Conservation (phyloP, 352 stramenopile species). For the Aphanomyces euteiches region DNA sequence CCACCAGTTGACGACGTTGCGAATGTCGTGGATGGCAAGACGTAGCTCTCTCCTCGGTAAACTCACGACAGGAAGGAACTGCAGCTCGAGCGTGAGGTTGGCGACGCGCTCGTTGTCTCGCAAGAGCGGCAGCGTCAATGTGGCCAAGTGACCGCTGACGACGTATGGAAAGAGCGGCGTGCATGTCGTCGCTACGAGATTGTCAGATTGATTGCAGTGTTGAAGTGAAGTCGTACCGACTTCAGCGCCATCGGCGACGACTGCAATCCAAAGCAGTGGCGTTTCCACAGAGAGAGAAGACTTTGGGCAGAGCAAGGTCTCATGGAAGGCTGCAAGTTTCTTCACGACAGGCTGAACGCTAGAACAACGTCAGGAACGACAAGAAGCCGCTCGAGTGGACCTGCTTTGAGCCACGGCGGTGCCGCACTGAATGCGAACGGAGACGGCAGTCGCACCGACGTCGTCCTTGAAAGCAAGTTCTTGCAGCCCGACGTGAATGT, state of each 20-base stretch:
- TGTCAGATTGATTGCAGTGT: too few relatives aligned
- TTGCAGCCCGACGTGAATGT: not conserved
- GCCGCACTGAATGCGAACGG: not conserved
- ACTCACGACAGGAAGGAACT: not conserved
- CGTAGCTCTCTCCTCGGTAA: not conserved
- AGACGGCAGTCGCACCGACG: not conserved
- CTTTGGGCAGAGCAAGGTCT: not conserved
- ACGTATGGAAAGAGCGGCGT: constrained; percentile 19
- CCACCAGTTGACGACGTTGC: not conserved
- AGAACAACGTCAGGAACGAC: too few relatives aligned
- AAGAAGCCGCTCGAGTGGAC: not conserved
- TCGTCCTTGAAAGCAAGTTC: not conserved
- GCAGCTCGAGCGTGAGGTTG: not conserved
- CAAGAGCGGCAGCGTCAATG: not conserved
- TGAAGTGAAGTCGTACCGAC: too few relatives aligned
- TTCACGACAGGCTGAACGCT: too few relatives aligned
- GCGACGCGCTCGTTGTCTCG: not conserved
- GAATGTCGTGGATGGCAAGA: constrained; percentile 7
- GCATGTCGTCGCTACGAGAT: not conserved
- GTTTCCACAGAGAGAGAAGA: too few relatives aligned
- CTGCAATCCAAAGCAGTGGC: too few relatives aligned
- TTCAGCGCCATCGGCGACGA: too few relatives aligned
- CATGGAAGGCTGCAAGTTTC: not conserved
- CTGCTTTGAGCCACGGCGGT: not conserved
- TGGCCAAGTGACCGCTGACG: not conserved